Base-by-base conservation (phyloP, 176 grass and related monocot species). In the Pontederia paniculata region DNA sequence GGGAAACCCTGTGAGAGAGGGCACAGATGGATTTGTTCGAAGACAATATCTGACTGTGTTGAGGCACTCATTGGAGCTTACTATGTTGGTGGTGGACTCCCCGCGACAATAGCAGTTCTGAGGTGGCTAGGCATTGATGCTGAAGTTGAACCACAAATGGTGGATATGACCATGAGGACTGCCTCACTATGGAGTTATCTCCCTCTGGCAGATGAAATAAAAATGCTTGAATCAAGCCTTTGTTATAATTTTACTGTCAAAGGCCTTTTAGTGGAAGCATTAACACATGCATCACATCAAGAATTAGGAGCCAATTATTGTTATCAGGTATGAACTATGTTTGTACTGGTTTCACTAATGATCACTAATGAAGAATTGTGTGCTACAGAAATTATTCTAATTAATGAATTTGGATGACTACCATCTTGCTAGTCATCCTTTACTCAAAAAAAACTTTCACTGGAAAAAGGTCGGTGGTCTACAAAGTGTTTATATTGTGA, bases 11-110 rank as follows among this genome's bases (percentile, higher is more conserved):
- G 91, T 65, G 91, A 97, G 46, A 72, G 66, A 75, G 91, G 91
- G 44, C 91, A 97, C 78, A 58, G 86, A 43, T 90, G 91, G 91
- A 78, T 97, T 44, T 97, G 91, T 69, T 97, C 91, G 28, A 97
- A 97, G 73, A 96, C 91, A 41, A 78, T 96, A 66, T 74, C 91
- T 64, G 91, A 96, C 70, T 96, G 91, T 65, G 86, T 77, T 42
- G 86, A 97, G 71, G 80, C 86, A 59, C 41, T 97, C 52, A 89
- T 97, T 73, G 91, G 91, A 52, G 91, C 91, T 64, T 90, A 97
- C 70, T 97, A 79, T 80, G 63, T 84, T 48, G 80, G 74, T 56
- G 86, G 91, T 48, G 91, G 86, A 21, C 74, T 97, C 67, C 58
- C 45, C 56, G 86, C 79, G 54, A 76, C 86, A 44, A 17, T 81